Conservation (phyloP, 345 rosid genomes). For the Brassica nigra region DNA sequence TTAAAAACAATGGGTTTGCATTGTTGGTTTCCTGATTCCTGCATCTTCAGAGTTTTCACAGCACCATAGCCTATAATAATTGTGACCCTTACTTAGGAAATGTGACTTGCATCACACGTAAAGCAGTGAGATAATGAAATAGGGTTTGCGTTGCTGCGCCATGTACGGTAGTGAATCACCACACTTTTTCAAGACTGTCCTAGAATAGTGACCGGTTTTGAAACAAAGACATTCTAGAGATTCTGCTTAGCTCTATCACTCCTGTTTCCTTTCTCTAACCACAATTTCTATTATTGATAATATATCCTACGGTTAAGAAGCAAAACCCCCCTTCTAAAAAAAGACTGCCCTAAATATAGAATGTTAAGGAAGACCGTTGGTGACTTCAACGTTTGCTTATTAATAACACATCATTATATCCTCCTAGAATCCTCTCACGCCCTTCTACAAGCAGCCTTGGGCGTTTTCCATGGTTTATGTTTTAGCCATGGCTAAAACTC, state of each 20-base stretch:
- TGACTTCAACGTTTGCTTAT: slow-evolving; percentile 25
- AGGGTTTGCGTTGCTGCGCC: slow-evolving; percentile 23
- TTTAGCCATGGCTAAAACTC: slow-evolving; percentile 49
- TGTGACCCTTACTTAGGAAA: not conserved
- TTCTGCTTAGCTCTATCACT: slow-evolving; percentile 21
- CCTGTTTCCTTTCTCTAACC: slow-evolving; percentile 23
- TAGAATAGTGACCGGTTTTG: slow-evolving; percentile 36
- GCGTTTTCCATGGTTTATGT: slow-evolving; percentile 55
- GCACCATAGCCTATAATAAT: not conserved
- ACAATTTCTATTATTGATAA: slow-evolving; percentile 31
- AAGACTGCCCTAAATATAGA: slow-evolving; percentile 31
- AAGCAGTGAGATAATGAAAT: not conserved
- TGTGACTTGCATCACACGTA: slow-evolving; percentile 22
- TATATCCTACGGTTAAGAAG: slow-evolving; percentile 24
- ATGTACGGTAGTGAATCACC: slow-evolving; percentile 23
- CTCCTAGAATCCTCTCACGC: slow-evolving; percentile 27
- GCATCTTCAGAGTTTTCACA: not conserved
- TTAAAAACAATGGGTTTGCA: slow-evolving; percentile 48
- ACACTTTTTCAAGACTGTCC: slow-evolving; percentile 17
- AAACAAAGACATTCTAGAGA: slow-evolving; percentile 1
- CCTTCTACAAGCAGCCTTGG: slow-evolving; percentile 74
- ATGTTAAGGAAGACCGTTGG: slow-evolving; percentile 26
- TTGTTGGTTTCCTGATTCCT: not conserved
- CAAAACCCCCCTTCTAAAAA: slow-evolving; percentile 15
- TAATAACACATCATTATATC: slow-evolving; percentile 28